Evolutionary conservation across 441 rosid species (phyloP).

Genomic region (Brassica hybrid): DNA sequence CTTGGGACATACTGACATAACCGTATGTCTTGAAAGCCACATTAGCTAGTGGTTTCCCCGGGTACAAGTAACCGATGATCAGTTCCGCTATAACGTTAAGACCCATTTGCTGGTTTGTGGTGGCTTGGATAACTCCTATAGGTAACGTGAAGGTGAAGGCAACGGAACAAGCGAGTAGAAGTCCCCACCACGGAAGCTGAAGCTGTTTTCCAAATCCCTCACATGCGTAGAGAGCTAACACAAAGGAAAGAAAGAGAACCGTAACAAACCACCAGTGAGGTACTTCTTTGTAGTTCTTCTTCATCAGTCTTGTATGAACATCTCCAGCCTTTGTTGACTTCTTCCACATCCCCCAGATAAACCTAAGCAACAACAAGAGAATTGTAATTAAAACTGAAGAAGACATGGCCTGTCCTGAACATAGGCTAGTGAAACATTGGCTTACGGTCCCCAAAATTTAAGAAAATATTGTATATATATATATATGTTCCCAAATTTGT

Average conservation of each 20-base stretch:
- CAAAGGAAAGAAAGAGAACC: constrained; percentile 51
- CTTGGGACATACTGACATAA: constrained; percentile 76
- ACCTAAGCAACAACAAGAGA: constrained; percentile 27
- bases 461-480: no score
- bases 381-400: neutral
- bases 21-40: constrained; percentile 86
- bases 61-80: constrained; percentile 73
- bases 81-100: constrained; percentile 75
- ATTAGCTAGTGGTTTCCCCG: constrained; percentile 82
- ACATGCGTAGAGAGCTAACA: constrained; percentile 45
- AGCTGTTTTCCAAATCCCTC: constrained; percentile 57
- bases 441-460: no score
- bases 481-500: no score
- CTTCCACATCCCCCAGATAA: constrained; percentile 53
- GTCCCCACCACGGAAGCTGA: constrained; percentile 69
- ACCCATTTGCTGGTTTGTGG: constrained; percentile 69
- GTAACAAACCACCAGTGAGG: constrained; percentile 63
- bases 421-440: no score
- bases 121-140: constrained; percentile 58
- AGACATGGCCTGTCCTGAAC: no score
- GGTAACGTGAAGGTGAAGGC: constrained; percentile 71
- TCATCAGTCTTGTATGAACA: constrained; percentile 67
- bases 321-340: constrained; percentile 56
- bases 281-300: constrained; percentile 59
- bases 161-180: constrained; percentile 58